Percentiles rank a stretch among this genome's conserved stretches.
phyloP scores from a whole-genome alignment of 2,329 filamentous ascomycete genomes.

The Lizonia empirigonia region DNA sequence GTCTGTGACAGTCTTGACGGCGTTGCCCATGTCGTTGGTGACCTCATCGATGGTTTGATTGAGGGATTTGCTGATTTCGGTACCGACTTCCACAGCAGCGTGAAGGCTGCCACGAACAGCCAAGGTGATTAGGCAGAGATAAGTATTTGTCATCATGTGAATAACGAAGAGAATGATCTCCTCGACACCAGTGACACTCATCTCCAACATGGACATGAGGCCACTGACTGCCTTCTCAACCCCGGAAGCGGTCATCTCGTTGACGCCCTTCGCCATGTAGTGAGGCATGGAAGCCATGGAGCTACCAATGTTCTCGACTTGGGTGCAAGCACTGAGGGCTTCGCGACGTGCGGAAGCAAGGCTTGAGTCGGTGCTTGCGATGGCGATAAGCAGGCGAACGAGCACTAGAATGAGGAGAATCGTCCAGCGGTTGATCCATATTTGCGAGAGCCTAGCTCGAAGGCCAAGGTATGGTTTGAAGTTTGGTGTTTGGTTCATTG shows the following conservation, averaged over 20 bases:
- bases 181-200: conserved; percentile 83
- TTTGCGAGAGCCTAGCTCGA: conserved; percentile 85
- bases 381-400: conserved; percentile 76
- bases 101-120: conserved; percentile 80
- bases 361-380: conserved; percentile 73
- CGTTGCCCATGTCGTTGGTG: conserved; percentile 56
- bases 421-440: conserved; percentile 98
- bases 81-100: conserved; percentile 66
- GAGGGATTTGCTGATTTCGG: conserved; percentile 65
- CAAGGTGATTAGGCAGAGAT: conserved; percentile 85
- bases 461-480: conserved; percentile 92
- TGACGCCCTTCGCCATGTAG: conserved; percentile 88
- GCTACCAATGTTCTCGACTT: conserved; percentile 91
- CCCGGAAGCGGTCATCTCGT: conserved; percentile 78
- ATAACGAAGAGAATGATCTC: conserved; percentile 90
- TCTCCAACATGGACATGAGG: conserved; percentile 76
- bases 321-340: conserved; percentile 86
- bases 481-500: conserved; percentile 67
- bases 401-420: conserved; percentile 86
- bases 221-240: conserved; percentile 81
- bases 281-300: conserved; percentile 98
- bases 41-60: conserved; percentile 67
- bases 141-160: conserved; percentile 87
- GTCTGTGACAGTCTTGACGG: conserved; percentile 41
- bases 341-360: conserved; percentile 77